phyloP scores from a whole-genome alignment of 805 yeast species.

The Yarrowia divulgata region DNA sequence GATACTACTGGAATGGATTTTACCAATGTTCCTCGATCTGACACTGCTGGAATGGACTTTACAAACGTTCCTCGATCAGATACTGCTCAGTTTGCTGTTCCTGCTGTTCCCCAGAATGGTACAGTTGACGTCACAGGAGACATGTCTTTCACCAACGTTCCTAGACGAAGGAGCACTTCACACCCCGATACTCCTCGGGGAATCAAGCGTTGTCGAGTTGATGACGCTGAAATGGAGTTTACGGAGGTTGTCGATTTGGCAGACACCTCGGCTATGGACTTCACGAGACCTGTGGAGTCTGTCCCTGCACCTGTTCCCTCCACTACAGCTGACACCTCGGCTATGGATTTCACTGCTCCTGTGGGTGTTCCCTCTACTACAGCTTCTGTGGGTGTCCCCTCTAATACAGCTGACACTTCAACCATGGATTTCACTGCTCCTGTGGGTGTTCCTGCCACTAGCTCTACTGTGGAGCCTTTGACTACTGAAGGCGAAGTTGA shows the following conservation, averaged over 20 bases:
- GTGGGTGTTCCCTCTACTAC: not conserved
- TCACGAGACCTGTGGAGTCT: not conserved
- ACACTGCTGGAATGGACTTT: slow-evolving; percentile 2
- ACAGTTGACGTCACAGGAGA: not conserved
- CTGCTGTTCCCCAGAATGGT: not conserved
- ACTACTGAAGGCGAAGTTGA: not conserved
- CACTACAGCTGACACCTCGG: not conserved
- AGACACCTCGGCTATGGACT: not conserved
- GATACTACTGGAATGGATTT: slow-evolving; percentile 1
- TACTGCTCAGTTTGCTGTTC: not conserved
- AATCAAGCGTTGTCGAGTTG: slow-evolving; percentile 3
- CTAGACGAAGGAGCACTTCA: not conserved
- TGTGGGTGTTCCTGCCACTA: too few relatives aligned
- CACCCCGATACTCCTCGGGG: slow-evolving; percentile 5
- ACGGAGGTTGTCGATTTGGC: not conserved
- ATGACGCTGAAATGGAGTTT: slow-evolving; percentile 12
- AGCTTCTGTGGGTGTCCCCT: not conserved
- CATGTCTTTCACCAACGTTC: slow-evolving; percentile 23
- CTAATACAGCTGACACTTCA: not conserved
- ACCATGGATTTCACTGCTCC: too few relatives aligned
- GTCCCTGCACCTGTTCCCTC: too few relatives aligned
- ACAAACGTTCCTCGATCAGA: slow-evolving; percentile 2
- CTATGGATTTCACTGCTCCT: slow-evolving; percentile 18
- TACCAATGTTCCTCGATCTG: slow-evolving; percentile 12
- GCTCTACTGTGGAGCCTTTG: too few relatives aligned